phyloP scores from a whole-genome alignment of 495 filamentous ascomycete genomes.

The Penicillium bovifimosum region DNA sequence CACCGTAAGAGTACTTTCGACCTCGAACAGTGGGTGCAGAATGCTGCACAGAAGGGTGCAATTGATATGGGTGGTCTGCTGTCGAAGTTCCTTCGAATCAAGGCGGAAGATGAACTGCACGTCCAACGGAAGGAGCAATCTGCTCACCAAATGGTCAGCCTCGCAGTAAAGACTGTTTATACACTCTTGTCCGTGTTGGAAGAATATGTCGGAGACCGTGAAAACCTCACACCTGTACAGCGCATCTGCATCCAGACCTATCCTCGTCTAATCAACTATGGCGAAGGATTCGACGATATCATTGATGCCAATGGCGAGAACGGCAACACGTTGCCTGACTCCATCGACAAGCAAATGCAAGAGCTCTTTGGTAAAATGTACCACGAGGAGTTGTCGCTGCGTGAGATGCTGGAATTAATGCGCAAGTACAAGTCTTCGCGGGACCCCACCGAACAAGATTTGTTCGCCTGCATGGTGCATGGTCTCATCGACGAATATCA shows the following conservation, averaged over 20 bases:
- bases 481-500: conserved; percentile 96
- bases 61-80: conserved; percentile 59
- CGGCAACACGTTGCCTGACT: conserved; percentile 69
- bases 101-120: conserved; percentile 73
- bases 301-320: conserved; percentile 78
- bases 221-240: conserved; percentile 62
- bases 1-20: conserved; percentile 77
- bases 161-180: conserved; percentile 80
- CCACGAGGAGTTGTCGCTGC: conserved; percentile 73
- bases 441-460: conserved; percentile 78
- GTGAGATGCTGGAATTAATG: conserved; percentile 74
- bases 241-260: conserved; percentile 86
- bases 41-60: conserved; percentile 51
- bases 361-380: conserved; percentile 97
- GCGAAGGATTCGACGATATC: conserved; percentile 82
- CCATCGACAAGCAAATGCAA: conserved; percentile 86
- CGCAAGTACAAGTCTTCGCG: conserved; percentile 78
- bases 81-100: conserved; percentile 70
- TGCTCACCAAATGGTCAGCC: conserved; percentile 58
- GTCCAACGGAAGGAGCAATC: conserved; percentile 59
- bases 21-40: conserved; percentile 73
- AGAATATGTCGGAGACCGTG: conserved; percentile 52
- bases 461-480: conserved; percentile 98
- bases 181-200: conserved; percentile 73
- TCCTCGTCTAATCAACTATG: conserved; percentile 94